Evolutionary conservation across 2,329 filamentous ascomycete species (phyloP).

Genomic region (Diplodia seriata): DNA sequence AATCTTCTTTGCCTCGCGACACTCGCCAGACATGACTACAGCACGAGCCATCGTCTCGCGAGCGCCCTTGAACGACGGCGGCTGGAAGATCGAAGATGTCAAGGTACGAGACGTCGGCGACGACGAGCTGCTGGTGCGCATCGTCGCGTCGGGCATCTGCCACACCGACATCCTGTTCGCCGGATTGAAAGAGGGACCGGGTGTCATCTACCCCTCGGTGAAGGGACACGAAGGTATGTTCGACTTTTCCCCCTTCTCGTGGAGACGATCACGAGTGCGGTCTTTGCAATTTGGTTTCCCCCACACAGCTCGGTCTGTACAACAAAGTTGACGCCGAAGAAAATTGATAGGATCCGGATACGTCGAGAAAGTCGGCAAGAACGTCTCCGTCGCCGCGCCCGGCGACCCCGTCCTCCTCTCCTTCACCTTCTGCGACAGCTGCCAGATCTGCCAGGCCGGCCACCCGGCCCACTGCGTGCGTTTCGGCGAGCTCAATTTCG

Average conservation of each 20-base stretch:
- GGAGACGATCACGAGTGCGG: no score
- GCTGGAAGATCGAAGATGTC: slow-evolving; percentile 52
- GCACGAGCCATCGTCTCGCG: slow-evolving; percentile 50
- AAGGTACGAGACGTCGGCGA: slow-evolving; percentile 46
- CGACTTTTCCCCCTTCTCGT: background rate
- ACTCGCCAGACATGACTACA: slow-evolving; percentile 5
- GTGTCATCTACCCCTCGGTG: slow-evolving; percentile 55
- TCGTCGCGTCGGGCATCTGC: slow-evolving; percentile 62
- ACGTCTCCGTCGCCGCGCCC: slow-evolving; percentile 50
- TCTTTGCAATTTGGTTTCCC: no score
- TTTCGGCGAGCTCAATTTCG: slow-evolving; percentile 58
- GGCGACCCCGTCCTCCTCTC: slow-evolving; percentile 58
- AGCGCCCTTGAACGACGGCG: slow-evolving; percentile 45
- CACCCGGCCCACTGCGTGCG: slow-evolving; percentile 57
- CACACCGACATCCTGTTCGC: slow-evolving; percentile 62
- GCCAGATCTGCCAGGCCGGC: slow-evolving; percentile 56
- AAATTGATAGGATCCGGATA: slow-evolving; percentile 50
- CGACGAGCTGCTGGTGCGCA: slow-evolving; percentile 61
- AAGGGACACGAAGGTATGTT: slow-evolving; percentile 61
- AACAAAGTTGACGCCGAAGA: background rate
- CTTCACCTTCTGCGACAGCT: slow-evolving; percentile 56
- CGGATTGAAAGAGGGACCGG: slow-evolving; percentile 41
- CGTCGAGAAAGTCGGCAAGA: slow-evolving; percentile 54
- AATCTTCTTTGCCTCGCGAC: background rate
- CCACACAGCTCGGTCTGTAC: no score